A percentile compares a stretch with the other conserved stretches of the same genome.
phyloP scores from a whole-genome alignment of 2,329 filamentous ascomycete species.

The Paecilomyces sp. region DNA sequence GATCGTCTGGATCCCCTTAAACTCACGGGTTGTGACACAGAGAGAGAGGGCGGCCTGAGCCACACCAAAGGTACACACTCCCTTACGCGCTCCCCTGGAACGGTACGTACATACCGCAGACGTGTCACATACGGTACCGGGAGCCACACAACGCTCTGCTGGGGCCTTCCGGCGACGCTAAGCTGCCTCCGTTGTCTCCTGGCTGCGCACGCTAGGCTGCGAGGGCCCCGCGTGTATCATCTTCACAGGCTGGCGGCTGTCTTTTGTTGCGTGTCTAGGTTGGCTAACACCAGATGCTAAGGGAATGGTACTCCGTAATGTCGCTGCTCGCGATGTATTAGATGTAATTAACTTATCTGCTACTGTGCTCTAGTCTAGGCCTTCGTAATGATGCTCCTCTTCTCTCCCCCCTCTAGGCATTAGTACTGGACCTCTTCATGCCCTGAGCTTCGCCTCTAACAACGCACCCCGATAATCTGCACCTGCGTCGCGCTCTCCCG shows the following conservation, averaged over 20 bases:
- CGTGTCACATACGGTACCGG: neutral
- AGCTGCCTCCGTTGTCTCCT: neutral
- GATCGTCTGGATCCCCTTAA: neutral
- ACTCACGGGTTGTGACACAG: neutral
- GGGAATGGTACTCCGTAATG: no score
- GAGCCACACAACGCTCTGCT: neutral
- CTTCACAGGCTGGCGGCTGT: constrained; percentile 1
- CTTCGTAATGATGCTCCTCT: neutral
- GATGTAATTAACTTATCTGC: neutral
- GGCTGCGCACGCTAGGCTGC: neutral
- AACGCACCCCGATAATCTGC: neutral
- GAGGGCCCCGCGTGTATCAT: neutral
- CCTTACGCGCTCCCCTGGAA: neutral
- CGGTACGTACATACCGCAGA: neutral
- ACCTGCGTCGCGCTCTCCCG: neutral
- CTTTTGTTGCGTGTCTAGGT: no score
- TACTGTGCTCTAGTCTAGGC: no score
- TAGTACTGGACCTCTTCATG: neutral
- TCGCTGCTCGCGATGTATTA: no score
- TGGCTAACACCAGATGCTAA: no score
- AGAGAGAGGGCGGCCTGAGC: neutral
- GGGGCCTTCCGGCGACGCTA: neutral
- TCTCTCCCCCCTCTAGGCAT: neutral
- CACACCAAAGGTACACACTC: neutral
- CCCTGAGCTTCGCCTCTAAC: neutral